Percentiles rank a stretch among this genome's conserved stretches.
Evolutionary conservation across 1,284 basidiomycete species (phyloP).

Genomic region (Trichosporon sp.): DNA sequence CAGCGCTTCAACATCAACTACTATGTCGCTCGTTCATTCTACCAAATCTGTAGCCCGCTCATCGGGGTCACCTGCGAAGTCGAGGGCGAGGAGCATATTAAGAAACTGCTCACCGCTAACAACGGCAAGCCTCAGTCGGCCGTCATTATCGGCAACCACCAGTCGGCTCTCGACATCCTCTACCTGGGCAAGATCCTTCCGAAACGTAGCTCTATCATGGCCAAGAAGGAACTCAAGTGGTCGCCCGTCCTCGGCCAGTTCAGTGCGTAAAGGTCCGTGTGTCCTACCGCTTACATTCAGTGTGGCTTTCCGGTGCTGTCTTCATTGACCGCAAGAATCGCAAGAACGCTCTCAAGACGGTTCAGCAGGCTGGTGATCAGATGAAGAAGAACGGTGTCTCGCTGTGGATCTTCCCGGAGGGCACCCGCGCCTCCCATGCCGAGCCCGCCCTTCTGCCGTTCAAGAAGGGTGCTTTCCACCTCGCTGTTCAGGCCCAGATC

Average conservation of each 20-base stretch:
- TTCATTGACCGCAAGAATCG: conserved; percentile 87
- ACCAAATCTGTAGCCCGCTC: conserved; percentile 60
- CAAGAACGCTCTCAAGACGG: conserved; percentile 64
- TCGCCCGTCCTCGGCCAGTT: conserved; percentile 83
- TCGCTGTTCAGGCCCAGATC: conserved; percentile 74
- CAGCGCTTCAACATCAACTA: conserved; percentile 77
- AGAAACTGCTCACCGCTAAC: conserved; percentile 54
- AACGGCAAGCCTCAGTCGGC: conserved; percentile 42
- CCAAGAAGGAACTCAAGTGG: conserved; percentile 86
- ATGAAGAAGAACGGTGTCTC: conserved; percentile 70
- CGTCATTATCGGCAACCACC: conserved; percentile 86
- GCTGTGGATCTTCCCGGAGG: conserved; percentile 88
- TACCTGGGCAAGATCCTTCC: conserved; percentile 85
- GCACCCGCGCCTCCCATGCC: conserved; percentile 71
- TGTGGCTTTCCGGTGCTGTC: conserved; percentile 84
- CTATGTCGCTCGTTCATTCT: conserved; percentile 79
- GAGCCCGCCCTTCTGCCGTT: conserved; percentile 70
- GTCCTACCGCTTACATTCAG: conserved; percentile 26
- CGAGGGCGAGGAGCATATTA: conserved; percentile 78
- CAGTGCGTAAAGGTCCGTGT: conserved; percentile 45
- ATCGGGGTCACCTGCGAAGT: conserved; percentile 69
- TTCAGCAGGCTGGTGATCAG: conserved; percentile 69
- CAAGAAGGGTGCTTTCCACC: conserved; percentile 98
- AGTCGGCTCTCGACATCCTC: conserved; percentile 80
- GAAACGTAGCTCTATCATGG: conserved; percentile 76